Evolutionary conservation across 768 basidiomycete species (phyloP).

Genomic region (Agrocybe chaxingu): DNA sequence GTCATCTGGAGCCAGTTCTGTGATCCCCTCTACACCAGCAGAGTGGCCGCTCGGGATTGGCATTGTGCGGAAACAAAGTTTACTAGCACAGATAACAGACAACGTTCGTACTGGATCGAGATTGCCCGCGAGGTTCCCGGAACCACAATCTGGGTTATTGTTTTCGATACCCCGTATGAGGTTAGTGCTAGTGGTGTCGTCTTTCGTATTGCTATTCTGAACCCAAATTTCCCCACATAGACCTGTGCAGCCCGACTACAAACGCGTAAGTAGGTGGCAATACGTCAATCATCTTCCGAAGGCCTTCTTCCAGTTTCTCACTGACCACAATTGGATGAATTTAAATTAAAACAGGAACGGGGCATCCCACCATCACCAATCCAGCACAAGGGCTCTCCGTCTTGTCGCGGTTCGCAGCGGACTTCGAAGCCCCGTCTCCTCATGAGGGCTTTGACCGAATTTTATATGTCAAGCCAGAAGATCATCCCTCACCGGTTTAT

Average conservation of each 20-base stretch:
- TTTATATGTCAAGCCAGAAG: conserved; percentile 38
- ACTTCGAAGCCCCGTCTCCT: conserved; percentile 52
- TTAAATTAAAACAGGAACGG: conserved; percentile 44
- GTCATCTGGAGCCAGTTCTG: conserved; percentile 18
- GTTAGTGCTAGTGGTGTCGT: conserved; percentile 35
- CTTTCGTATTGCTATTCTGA: conserved; percentile 20
- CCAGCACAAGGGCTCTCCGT: conserved; percentile 55
- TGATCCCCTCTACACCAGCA: not conserved
- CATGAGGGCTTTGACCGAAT: conserved; percentile 69
- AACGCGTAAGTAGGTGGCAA: conserved; percentile 42
- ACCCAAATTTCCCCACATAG: conserved; percentile 32
- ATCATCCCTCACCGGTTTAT: conserved; percentile 43
- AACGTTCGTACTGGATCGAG: conserved; percentile 70
- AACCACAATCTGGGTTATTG: conserved; percentile 67
- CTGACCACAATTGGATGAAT: not conserved
- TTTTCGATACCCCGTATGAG: conserved; percentile 75
- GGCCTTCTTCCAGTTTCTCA: not conserved
- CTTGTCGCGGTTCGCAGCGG: conserved; percentile 62
- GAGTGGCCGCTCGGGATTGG: not conserved
- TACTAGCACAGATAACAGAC: conserved; percentile 36
- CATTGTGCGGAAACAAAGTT: conserved; percentile 3
- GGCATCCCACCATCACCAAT: conserved; percentile 74
- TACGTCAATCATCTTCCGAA: not conserved
- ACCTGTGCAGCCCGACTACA: conserved; percentile 59
- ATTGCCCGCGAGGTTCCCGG: conserved; percentile 68